phyloP scores from a whole-genome alignment of 805 yeast genomes.

The Saccharomycopsis fermentans region DNA sequence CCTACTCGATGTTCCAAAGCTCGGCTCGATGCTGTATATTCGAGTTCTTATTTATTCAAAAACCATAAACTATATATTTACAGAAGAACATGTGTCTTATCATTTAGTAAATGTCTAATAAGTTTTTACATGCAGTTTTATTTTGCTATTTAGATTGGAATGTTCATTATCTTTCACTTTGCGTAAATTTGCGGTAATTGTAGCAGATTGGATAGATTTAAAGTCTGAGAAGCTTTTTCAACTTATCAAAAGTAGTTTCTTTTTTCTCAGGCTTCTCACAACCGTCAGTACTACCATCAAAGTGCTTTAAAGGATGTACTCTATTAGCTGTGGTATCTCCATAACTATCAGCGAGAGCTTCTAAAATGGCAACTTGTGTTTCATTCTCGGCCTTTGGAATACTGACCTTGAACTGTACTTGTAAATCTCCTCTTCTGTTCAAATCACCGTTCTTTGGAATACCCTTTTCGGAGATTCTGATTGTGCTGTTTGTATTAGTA shows the following conservation, averaged over 20 bases:
- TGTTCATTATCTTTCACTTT: background rate
- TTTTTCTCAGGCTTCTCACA: background rate
- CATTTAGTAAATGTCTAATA: background rate
- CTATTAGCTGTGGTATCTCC: conserved; percentile 74
- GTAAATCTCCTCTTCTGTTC: conserved; percentile 68
- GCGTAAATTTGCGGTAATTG: background rate
- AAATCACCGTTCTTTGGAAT: conserved; percentile 54
- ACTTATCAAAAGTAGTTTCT: conserved; percentile 16
- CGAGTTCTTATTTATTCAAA: background rate
- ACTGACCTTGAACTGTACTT: conserved; percentile 60
- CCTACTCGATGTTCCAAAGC: too few species aligned
- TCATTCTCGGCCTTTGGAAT: conserved; percentile 69
- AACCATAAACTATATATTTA: background rate
- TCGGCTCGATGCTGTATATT: too few species aligned
- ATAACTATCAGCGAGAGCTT: conserved; percentile 87
- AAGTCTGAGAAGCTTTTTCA: conserved; percentile 10
- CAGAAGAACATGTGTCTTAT: background rate
- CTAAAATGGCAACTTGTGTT: conserved; percentile 80
- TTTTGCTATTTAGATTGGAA: background rate
- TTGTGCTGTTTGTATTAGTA: conserved; percentile 62
- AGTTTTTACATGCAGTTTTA: background rate
- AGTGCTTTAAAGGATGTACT: conserved; percentile 36
- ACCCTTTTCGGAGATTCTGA: conserved; percentile 79
- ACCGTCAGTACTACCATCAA: conserved; percentile 1
- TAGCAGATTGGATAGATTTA: background rate